Evolutionary conservation across 2,329 filamentous ascomycete genomes (phyloP), one percentile per base, ranked within the genome.

Genomic region (Epichloe baconii): DNA sequence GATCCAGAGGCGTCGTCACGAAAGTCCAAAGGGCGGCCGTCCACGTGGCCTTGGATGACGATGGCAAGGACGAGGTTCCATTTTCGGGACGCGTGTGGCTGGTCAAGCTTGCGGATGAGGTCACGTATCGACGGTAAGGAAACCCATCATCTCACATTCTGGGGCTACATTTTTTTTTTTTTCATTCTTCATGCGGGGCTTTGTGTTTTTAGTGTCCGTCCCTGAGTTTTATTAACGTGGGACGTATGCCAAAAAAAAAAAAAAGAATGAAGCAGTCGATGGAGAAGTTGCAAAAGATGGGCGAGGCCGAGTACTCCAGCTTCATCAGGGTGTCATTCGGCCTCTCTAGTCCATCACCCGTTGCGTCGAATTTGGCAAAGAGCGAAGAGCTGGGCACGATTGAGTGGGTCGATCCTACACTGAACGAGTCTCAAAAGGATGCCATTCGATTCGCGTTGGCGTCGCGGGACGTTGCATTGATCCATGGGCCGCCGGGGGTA

Each of bases 401-500:
- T 7, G 70, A 78, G 42, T 86, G 80, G 80, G 61, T 82, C 51
- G 79, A 85, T 57, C 71, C 74, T 15, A 74, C 71, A 15, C 68
- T 86, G 21, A 85, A 86, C 59, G 76, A 80, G 12, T 81, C 78
- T 12, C 82, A 86, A 61, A 83, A 82, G 58, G 78, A 83, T 52
- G 82, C 82, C 15, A 80, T 86, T 52, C 69, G 80, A n/a, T 98
- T 97, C 62, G 89, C 91, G 0, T 71, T 98, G 50, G 85, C 83
- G 6, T 85, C 86, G 1, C 76, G 76, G 49, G 89, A 96, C 61
- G 78, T 97, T 31, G 87, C 88, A 2, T 73, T 96, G 53, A 95
- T 98, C 50, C 93, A 98, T 64, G 93, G 93, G 0, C 93, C 93
- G 0, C 93, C 93, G 1, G 93, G 93, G 1, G 79, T 80, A 66